Percentiles rank a stretch among this genome's conserved stretches.
Evolutionary conservation across 2,329 filamentous ascomycete species (phyloP).

Genomic region (Xylaria sp.): DNA sequence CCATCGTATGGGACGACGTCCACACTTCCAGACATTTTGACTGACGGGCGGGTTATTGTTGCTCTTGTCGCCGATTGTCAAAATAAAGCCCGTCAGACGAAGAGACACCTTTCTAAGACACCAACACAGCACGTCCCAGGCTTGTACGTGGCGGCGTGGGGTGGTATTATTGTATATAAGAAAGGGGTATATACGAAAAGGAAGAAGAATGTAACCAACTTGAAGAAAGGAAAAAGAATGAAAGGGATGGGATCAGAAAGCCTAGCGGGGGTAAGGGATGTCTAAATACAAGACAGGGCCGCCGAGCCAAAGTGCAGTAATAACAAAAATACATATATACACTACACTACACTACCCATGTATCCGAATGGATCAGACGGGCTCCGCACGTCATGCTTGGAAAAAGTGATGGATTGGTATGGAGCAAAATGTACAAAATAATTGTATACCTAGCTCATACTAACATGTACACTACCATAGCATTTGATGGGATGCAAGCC

Average conservation of each 20-base stretch:
- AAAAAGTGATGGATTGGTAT: neutral
- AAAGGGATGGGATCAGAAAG: slow-evolving; percentile 2
- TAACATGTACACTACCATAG: neutral
- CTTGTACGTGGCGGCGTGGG: slow-evolving; percentile 16
- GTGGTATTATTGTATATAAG: neutral
- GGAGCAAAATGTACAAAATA: neutral
- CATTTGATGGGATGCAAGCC: slow-evolving; percentile 15
- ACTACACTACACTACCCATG: no score
- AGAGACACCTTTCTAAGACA: slow-evolving; percentile 11
- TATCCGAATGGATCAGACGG: slow-evolving; percentile 9
- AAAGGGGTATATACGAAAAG: slow-evolving; percentile 12
- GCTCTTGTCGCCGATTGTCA: slow-evolving; percentile 20
- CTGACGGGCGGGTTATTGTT: neutral
- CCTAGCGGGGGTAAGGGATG: slow-evolving; percentile 17
- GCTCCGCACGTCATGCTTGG: slow-evolving; percentile 20
- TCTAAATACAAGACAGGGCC: slow-evolving; percentile 37
- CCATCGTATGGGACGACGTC: slow-evolving; percentile 61
- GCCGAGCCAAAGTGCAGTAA: neutral
- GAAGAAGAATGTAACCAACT: slow-evolving; percentile 17
- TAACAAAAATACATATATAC: neutral
- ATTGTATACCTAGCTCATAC: neutral
- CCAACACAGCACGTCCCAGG: slow-evolving; percentile 31
- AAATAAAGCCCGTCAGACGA: slow-evolving; percentile 12
- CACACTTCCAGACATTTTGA: slow-evolving; percentile 46
- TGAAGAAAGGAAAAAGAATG: slow-evolving; percentile 14